Percentiles rank a stretch among this genome's conserved stretches.
phyloP scores from a whole-genome alignment of 331 rosid genomes.

The Quercus tomentella region DNA sequence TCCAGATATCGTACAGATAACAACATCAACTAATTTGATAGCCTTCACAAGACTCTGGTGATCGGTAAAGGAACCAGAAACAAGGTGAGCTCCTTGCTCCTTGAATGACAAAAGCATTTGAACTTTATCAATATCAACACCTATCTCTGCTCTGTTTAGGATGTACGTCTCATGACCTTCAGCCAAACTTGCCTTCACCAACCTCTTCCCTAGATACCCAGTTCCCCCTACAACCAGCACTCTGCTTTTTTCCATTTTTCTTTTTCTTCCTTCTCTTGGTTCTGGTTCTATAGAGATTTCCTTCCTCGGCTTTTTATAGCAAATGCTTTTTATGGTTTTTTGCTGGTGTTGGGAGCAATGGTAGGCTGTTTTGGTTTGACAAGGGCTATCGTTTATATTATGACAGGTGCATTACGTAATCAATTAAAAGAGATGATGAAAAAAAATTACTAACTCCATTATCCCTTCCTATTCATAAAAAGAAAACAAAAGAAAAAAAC shows the following conservation, averaged over 20 bases:
- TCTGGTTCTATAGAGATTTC: no score
- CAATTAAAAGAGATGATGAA: no score
- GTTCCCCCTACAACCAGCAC: conserved; percentile 68
- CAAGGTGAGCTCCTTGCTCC: conserved; percentile 51
- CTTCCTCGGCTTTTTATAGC: no score
- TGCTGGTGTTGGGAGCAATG: no score
- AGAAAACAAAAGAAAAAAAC: no score
- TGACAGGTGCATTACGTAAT: no score
- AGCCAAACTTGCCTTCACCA: conserved; percentile 58
- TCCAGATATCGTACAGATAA: conserved; percentile 64
- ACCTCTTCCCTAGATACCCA: conserved; percentile 68
- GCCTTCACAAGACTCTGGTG: conserved; percentile 53
- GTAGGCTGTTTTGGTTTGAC: no score
- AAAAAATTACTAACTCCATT: no score
- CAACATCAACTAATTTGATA: conserved; percentile 62
- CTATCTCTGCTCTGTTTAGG: conserved; percentile 59
- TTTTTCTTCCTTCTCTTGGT: not conserved
- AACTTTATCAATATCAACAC: conserved; percentile 65
- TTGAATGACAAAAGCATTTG: conserved; percentile 60
- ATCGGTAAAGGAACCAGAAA: conserved; percentile 46
- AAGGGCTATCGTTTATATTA: no score
- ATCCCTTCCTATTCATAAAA: no score
- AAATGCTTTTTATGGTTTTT: no score
- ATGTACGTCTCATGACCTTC: conserved; percentile 59
- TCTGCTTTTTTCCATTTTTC: conserved; percentile 35